Percentiles rank a stretch among this genome's conserved stretches.
These are phyloP conservation scores for Bassia scoparia DNA, from an alignment of 148 eudicot genomes.

Conservation along the genomic window DNA sequence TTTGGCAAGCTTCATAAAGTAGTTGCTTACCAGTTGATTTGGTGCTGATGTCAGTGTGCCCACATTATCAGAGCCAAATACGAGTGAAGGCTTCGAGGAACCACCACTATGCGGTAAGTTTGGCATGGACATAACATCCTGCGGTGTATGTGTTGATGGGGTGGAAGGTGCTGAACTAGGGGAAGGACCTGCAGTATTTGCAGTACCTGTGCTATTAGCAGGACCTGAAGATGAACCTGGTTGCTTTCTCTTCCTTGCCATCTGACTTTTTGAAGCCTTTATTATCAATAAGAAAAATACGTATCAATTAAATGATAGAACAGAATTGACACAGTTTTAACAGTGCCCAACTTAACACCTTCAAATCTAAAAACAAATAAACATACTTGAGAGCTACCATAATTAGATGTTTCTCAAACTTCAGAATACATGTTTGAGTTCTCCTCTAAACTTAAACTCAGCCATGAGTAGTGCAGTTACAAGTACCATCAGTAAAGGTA, in stretches of 20 bases:
- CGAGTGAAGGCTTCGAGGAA: constrained; percentile 65
- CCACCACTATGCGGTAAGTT: constrained; percentile 46
- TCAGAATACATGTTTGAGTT: neutral
- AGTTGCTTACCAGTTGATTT: constrained; percentile 62
- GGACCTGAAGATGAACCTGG: constrained; percentile 93
- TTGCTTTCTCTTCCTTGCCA: constrained; percentile 88
- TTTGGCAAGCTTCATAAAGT: no score
- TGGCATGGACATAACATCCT: constrained; percentile 91
- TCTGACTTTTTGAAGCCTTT: constrained; percentile 74
- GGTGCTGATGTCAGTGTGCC: constrained; percentile 69
- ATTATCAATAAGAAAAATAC: neutral
- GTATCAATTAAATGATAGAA: neutral
- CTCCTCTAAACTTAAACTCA: no score
- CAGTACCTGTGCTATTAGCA: constrained; percentile 97
- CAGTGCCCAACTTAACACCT: neutral
- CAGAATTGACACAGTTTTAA: neutral
- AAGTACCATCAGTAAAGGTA: neutral
- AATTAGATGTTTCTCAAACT: neutral
- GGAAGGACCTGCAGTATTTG: constrained; percentile 91
- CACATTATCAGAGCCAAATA: constrained; percentile 63
- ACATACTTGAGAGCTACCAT: neutral
- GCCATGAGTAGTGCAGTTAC: neutral
- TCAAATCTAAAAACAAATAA: neutral
- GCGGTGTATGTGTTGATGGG: constrained; percentile 91
- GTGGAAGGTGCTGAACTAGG: constrained; percentile 96